phyloP scores from a whole-genome alignment of 2,329 filamentous ascomycete genomes.

The Hypoxylon sp. region DNA sequence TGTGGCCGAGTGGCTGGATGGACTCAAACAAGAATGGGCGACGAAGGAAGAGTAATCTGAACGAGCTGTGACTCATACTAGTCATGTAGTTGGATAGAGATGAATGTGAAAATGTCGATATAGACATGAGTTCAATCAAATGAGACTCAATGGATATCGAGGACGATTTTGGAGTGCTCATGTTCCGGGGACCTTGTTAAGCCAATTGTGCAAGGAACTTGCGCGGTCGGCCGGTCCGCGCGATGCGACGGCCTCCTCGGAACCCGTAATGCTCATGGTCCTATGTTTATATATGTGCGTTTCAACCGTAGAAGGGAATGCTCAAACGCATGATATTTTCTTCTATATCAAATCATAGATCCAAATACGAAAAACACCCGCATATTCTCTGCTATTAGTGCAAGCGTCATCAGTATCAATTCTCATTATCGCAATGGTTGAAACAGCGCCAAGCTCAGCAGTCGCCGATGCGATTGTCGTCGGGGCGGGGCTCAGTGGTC shows the following conservation, averaged over 20 bases:
- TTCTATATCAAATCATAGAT: not conserved
- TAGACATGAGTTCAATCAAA: not conserved
- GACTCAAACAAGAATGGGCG: constrained; percentile 7
- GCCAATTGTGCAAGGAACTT: not conserved
- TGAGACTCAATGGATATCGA: not conserved
- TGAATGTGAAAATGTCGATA: not conserved
- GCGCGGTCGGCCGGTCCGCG: not conserved
- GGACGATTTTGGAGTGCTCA: not conserved
- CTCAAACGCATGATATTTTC: not conserved
- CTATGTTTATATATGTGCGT: not conserved
- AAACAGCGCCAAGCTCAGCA: not conserved
- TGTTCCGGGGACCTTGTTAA: not conserved
- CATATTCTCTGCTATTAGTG: not conserved
- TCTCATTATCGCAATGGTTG: not conserved
- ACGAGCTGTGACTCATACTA: not conserved
- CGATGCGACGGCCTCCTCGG: constrained; percentile 22
- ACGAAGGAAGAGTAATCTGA: not conserved
- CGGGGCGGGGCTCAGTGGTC: constrained; percentile 62
- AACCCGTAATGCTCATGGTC: constrained; percentile 3
- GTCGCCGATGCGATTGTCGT: constrained; percentile 56
- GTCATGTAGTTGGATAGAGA: not conserved
- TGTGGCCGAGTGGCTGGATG: constrained; percentile 13
- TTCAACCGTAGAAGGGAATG: not conserved
- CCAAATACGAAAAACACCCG: not conserved
- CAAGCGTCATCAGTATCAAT: not conserved